Percentiles rank a stretch among this genome's conserved stretches.
These are phyloP conservation scores for Tolypocladium nubicola DNA, from an alignment of 2,329 filamentous ascomycete genomes.

Conservation along the genomic window DNA sequence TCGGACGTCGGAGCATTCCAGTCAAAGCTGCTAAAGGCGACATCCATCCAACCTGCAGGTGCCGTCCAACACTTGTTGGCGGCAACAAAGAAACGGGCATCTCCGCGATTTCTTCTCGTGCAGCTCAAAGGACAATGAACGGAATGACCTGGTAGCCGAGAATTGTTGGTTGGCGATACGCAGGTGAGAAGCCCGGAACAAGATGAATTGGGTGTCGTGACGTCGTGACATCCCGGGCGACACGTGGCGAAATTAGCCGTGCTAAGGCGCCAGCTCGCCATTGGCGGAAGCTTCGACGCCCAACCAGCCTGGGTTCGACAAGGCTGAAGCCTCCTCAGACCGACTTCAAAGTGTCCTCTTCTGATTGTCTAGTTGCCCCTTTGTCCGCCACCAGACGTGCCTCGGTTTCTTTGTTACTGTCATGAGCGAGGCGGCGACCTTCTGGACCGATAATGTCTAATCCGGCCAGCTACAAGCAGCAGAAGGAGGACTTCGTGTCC, in stretches of 20 bases:
- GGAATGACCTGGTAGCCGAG: background rate
- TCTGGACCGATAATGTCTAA: slow-evolving; percentile 20
- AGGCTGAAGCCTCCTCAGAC: background rate
- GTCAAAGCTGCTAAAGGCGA: background rate
- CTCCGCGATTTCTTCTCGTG: background rate
- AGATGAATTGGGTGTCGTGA: background rate
- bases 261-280: background rate
- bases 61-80: background rate
- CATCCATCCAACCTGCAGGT: background rate
- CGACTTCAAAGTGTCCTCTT: background rate
- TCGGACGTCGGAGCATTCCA: background rate
- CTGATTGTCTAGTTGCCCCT: background rate
- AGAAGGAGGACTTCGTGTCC: slow-evolving; percentile 94
- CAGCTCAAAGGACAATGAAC: background rate
- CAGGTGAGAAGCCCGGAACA: background rate
- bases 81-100: background rate
- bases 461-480: slow-evolving; percentile 64
- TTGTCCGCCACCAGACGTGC: too few species aligned
- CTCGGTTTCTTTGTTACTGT: background rate
- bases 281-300: background rate
- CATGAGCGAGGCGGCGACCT: background rate
- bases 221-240: background rate
- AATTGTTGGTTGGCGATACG: background rate
- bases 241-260: background rate
- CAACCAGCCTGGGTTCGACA: background rate